Base-by-base conservation (phyloP, 2,329 filamentous ascomycete species). In the Fusarium chlamydosporum region DNA sequence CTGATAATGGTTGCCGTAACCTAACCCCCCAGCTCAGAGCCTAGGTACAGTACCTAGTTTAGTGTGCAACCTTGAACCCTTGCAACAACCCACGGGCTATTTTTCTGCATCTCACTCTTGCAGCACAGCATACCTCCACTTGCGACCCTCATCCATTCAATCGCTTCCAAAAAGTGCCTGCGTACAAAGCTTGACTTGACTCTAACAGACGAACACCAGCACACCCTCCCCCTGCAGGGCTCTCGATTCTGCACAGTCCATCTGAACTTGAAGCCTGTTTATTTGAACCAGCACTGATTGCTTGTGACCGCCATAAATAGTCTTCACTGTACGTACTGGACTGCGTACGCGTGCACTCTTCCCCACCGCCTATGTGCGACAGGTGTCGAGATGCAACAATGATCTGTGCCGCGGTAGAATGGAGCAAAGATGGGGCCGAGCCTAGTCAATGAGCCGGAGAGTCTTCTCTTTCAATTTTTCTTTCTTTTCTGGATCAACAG, bases 381-480 rank as follows among this genome's bases (percentile, higher is more conserved):
- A 70, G 63, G 63, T 61, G 54, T 69, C 52, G 58, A 72, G 63
- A 47, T 63, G 68, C 71, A 58, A 72, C 56, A 61, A 62, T 70
- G 63, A 73, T 70, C 65, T 72, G 70, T 73, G 72, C 68, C 65
- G 60, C 56, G 57, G 64, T 55, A 50, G 41, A 57, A 66, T 56
- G 71, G 63, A 45, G 65, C 53, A 61, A 46, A 68, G 45, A 61
- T 41, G 59, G 54, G 51, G 60, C 66, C 65, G 63, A 60, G 56
- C 57, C 60, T 54, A 60, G 66, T 66, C 62, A 48, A 57, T 45
- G 46, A 60, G 40, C 52, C 35, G 23, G 56, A 60, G 41, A 70
- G 37, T 27, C 56, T 55, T 54, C 42, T 65, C 34, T 59, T 41
- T 38, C 37, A 46, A 41, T 50, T 43, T 33, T 23, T 23, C 1